Evolutionary conservation across 257 asterid genomes (phyloP).

Genomic region (Rubia yunnanensis): DNA sequence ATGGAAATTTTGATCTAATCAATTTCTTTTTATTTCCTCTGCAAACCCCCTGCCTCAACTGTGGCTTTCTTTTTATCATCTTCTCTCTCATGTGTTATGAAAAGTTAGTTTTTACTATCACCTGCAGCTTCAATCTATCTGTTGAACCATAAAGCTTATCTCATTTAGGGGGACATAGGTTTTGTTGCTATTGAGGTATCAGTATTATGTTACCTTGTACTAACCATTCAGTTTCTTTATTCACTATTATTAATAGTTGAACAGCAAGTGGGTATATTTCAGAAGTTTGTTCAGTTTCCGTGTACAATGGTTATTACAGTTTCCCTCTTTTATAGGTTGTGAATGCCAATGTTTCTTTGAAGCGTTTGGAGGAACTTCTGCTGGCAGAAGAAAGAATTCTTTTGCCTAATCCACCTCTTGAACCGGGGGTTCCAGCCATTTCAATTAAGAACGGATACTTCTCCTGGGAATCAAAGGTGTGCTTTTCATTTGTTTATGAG

Average conservation of each 20-base stretch:
- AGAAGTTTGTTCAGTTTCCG: neutral
- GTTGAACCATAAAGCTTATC: no score
- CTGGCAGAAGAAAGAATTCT: constrained; percentile 74
- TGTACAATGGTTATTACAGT: neutral
- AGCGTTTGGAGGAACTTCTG: constrained; percentile 87
- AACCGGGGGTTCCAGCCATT: constrained; percentile 77
- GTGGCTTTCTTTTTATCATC: neutral
- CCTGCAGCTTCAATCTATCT: no score
- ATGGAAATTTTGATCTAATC: neutral
- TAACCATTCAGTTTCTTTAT: neutral
- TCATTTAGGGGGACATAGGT: no score
- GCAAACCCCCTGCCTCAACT: no score
- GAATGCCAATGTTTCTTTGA: constrained; percentile 84
- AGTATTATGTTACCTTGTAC: neutral
- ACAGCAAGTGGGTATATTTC: neutral
- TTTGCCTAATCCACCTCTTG: constrained; percentile 75
- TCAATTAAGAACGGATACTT: constrained; percentile 82
- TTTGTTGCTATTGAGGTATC: neutral
- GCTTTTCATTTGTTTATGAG: neutral
- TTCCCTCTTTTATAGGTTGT: constrained; percentile 50
- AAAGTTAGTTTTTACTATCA: neutral
- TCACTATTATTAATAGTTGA: neutral
- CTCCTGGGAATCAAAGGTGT: constrained; percentile 94
- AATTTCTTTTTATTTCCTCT: neutral
- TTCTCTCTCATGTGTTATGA: neutral